Percentiles rank a stretch among this genome's conserved stretches.
Conservation (phyloP, 1,284 basidiomycete species). For the Stereum hirsutum region DNA sequence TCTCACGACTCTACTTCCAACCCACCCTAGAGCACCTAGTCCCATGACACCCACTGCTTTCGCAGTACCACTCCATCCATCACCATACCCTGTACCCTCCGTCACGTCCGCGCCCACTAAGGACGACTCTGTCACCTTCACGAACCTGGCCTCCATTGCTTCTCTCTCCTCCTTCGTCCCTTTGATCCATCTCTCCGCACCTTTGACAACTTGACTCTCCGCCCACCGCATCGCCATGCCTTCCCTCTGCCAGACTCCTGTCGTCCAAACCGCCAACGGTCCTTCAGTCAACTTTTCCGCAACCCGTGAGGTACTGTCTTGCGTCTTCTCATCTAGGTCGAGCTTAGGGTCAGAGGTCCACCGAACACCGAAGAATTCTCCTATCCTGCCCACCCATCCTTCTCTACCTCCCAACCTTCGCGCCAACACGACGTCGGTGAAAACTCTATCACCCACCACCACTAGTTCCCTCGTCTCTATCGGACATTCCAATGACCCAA, state of each 20-base stretch:
- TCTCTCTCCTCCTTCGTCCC: conserved; percentile 3
- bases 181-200: conserved; percentile 27
- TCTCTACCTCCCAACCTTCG: conserved; percentile 45
- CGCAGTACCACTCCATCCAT: too few species aligned
- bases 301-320: not conserved
- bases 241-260: conserved; percentile 58
- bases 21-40: too few species aligned
- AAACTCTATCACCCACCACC: conserved; percentile 83
- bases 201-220: conserved; percentile 40
- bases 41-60: too few species aligned
- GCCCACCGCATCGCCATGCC: conserved; percentile 47
- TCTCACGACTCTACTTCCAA: too few species aligned
- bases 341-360: too few species aligned
- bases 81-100: too few species aligned
- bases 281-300: conserved; percentile 10
- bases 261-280: conserved; percentile 62
- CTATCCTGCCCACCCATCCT: not conserved
- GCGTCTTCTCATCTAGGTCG: not conserved
- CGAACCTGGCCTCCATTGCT: conserved; percentile 1
- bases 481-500: conserved; percentile 39
- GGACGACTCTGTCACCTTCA: too few species aligned
- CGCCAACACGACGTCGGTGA: conserved; percentile 87
- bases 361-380: too few species aligned
- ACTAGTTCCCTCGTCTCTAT: conserved; percentile 56
- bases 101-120: too few species aligned